Evolutionary conservation across 2,329 filamentous ascomycete species (phyloP).

Genomic region (Aspergillus pseudoterreus): DNA sequence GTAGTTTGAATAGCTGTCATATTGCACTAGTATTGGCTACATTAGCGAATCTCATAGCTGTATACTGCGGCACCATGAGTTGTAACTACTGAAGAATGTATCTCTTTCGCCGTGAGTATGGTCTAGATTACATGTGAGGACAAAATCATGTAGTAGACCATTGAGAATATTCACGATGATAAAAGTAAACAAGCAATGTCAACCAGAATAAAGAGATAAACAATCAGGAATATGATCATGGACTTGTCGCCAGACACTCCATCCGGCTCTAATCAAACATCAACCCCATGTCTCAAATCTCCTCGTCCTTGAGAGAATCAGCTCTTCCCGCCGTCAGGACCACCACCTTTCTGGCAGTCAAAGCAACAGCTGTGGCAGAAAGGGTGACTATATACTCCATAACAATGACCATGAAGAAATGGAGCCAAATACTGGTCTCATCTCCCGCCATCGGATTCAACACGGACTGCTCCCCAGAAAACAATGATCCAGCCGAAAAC

Average conservation of each 20-base stretch:
- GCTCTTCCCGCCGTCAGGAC: slow-evolving; percentile 7
- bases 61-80: not conserved
- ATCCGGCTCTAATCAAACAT: not conserved
- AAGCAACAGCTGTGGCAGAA: slow-evolving; percentile 10
- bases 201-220: not conserved
- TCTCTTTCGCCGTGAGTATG: not conserved
- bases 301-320: slow-evolving; percentile 6
- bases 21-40: not conserved
- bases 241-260: not conserved
- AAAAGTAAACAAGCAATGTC: not conserved
- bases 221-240: not conserved
- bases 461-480: slow-evolving; percentile 11
- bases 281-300: slow-evolving; percentile 5
- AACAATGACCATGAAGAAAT: slow-evolving; percentile 16
- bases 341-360: slow-evolving; percentile 12
- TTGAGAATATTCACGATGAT: not conserved
- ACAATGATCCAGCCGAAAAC: slow-evolving; percentile 12
- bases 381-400: slow-evolving; percentile 15
- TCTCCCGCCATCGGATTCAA: slow-evolving; percentile 8
- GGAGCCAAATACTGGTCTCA: slow-evolving; percentile 11
- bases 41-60: not conserved
- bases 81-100: not conserved
- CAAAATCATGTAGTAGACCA: not conserved
- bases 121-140: not conserved
- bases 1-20: not conserved